Evolutionary conservation across 495 filamentous ascomycete species (phyloP), one percentile per base, ranked within the genome.

Genomic region (Trypethelium eluteriae): DNA sequence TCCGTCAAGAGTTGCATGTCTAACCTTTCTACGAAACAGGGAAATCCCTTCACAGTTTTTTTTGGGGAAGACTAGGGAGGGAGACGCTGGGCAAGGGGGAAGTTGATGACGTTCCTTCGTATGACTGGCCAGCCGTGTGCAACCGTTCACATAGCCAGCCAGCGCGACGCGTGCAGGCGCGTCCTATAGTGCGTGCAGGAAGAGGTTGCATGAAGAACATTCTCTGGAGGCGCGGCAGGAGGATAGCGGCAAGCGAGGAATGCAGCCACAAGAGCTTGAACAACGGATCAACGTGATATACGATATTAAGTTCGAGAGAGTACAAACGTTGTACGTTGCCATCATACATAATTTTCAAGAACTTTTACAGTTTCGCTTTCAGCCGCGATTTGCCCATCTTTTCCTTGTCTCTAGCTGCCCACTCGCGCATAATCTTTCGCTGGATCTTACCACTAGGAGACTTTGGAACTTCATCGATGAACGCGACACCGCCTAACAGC

Each of bases 401-500:
- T 68, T 70, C 67, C 67, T 67, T 74, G 72, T 75, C 75, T 57
- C 64, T 68, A 63, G 66, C 68, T 18, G 77, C 76, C 76, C 77
- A 79, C 36, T 77, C 71, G 57, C 75, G 74, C 65, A 81, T 59
- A 3, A 74, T 65, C 44, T 74, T 76, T 18, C 79, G 71, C 67
- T 77, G 75, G 32, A 81, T 78, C 74, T 81, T 81, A 36, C 80
- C 80, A 68, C 74, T 79, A 3, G 77, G 67, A 16, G 72, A 71
- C 61, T 76, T 74, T n/a, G 71, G 71, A 25, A 73, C 69, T 62
- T 73, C 74, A 16, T 76, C 70, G 18, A 75, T 72, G 62, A 78
- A 76, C 4, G 69, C 64, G 2, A 78, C 75, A 11, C 77, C 77
- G 18, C 76, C 77, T 32, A 70, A 34, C 18, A 79, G 57, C 25